These are phyloP conservation scores for Boletellus emodensis DNA, from an alignment of 768 basidiomycete species.

Conservation along the genomic window DNA sequence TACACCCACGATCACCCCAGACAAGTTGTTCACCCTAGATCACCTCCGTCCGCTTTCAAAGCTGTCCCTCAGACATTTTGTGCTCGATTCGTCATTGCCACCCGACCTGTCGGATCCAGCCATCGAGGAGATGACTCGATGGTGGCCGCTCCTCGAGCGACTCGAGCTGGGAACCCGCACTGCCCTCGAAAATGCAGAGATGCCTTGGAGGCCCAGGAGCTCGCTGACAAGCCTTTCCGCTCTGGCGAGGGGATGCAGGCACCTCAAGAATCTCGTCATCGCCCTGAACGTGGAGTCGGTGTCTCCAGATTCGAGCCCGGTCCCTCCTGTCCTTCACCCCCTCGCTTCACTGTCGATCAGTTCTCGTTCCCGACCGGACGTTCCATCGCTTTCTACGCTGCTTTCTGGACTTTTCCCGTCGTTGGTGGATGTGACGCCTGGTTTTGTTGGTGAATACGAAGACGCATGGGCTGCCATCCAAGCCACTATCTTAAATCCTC, in stretches of 20 bases:
- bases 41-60: conserved; percentile 34
- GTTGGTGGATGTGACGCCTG: conserved; percentile 34
- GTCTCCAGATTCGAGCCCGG: not conserved
- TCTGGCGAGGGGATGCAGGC: conserved; percentile 16
- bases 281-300: conserved; percentile 10
- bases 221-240: conserved; percentile 16
- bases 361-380: conserved; percentile 29
- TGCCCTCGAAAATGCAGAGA: conserved; percentile 22
- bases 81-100: conserved; percentile 39
- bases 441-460: conserved; percentile 27
- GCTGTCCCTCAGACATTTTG: conserved; percentile 34
- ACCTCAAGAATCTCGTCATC: conserved; percentile 18
- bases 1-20: conserved; percentile 18
- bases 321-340: conserved; percentile 1
- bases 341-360: conserved; percentile 36
- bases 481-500: conserved; percentile 2
- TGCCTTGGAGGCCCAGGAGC: conserved; percentile 15
- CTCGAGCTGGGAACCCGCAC: conserved; percentile 39
- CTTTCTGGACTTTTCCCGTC: conserved; percentile 39
- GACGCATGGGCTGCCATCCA: conserved; percentile 28
- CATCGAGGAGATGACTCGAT: conserved; percentile 35
- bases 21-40: conserved; percentile 24
- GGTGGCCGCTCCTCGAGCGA: conserved; percentile 44
- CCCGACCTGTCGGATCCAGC: conserved; percentile 37
- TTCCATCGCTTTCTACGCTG: conserved; percentile 23